Conservation (phyloP, 2,329 filamentous ascomycete genomes). For the Pseudogymnoascus sp. region DNA sequence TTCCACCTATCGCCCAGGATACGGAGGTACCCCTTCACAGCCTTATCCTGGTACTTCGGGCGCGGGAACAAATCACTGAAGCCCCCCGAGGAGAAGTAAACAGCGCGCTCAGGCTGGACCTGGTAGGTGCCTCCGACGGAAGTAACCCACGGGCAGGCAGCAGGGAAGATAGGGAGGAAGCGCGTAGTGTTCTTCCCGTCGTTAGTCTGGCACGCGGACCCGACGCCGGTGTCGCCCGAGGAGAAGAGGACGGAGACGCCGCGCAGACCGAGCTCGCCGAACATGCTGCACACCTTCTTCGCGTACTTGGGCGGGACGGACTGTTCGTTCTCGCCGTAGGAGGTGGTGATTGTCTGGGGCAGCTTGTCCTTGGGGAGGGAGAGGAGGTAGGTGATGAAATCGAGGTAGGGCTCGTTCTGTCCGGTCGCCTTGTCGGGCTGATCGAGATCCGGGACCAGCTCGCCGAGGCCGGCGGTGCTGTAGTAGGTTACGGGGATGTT, state of each 20-base stretch:
- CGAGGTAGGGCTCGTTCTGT: conserved; percentile 61
- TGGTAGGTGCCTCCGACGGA: conserved; percentile 52
- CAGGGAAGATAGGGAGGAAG: conserved; percentile 56
- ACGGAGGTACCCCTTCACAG: conserved; percentile 38
- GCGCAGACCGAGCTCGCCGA: conserved; percentile 57
- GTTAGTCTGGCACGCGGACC: conserved; percentile 44
- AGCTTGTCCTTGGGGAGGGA: conserved; percentile 39
- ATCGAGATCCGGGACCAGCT: conserved; percentile 40
- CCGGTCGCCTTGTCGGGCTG: conserved; percentile 35
- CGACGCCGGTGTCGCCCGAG: conserved; percentile 45
- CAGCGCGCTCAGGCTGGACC: conserved; percentile 39
- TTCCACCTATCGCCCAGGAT: conserved; percentile 35
- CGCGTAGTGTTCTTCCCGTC: conserved; percentile 48
- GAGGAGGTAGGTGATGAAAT: conserved; percentile 52
- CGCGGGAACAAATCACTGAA: conserved; percentile 44
- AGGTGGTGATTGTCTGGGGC: conserved; percentile 55
- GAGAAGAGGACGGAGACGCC: conserved; percentile 59
- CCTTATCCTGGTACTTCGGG: conserved; percentile 39
- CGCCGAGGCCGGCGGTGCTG: conserved; percentile 46
- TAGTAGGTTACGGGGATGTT: conserved; percentile 47
- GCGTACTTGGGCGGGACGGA: conserved; percentile 54
- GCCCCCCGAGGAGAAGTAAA: conserved; percentile 38
- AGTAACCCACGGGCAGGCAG: conserved; percentile 61
- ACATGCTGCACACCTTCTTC: conserved; percentile 52
- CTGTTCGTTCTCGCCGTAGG: conserved; percentile 61